Evolutionary conservation across 2,329 filamentous ascomycete genomes (phyloP), one percentile per base, ranked within the genome.

Genomic region (Sarocladiaceae sp.): DNA sequence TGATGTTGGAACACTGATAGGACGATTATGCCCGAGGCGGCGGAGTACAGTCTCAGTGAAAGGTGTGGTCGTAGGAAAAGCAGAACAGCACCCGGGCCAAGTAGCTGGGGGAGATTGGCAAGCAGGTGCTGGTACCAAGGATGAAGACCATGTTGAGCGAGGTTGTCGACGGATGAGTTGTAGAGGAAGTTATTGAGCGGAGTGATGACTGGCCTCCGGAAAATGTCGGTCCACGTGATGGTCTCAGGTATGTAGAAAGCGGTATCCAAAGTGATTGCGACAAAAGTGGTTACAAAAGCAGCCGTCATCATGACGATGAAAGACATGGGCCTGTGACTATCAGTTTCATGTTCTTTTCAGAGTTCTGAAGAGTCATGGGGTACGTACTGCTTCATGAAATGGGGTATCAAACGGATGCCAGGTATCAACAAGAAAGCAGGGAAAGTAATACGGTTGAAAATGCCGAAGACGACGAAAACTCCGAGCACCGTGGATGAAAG

Each of bases 381-480:
- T n/a, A 72, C 82, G 64, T 71, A 94, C 88, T 86, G 93, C 67
- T 84, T 84, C 66, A 82, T 72, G 64, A 96, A 94, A 73, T 96
- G 88, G 58, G 90, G 90, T 66, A 97, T 75, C 64, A 99, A 77
- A 64, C 85, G 86, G 65, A 96, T 73, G 31, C 87, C 86, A 51
- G 94, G 93, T 65, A 97, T 83, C 54, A 96, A 68, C 56, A 99
- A 72, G 67, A 96, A 99, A 13, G 92, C 93, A 42, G 93, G 93
- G 68, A 97, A 97, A 10, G 94, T 99, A 63, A 97, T 97, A 58
- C 94, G 84, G 71, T 97, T 99, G 71, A 99, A 99, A 54, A 93
- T 74, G 48, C 94, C 94, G 62, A 94, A 88, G 13, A 96, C 86
- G 50, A 82, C 78, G 52, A 97, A 82, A 55, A 92, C 83, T 26